These are phyloP conservation scores for Lichtheimia ramosa DNA, from an alignment of 371 early-diverging fungal genomes.

Conservation along the genomic window DNA sequence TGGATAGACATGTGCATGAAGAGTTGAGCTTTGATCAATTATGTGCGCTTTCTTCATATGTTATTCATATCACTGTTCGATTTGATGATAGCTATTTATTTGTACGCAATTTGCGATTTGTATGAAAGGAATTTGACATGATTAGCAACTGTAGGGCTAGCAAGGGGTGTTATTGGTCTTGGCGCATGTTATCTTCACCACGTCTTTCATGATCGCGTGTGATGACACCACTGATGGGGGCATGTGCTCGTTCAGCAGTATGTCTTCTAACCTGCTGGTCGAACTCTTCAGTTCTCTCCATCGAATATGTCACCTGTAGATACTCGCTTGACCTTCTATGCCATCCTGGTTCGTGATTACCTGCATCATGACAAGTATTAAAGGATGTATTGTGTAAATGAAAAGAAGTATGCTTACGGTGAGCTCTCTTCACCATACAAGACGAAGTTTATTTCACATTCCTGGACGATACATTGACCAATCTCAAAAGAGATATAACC, in stretches of 20 bases:
- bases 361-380: background rate
- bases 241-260: background rate
- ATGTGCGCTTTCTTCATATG: no score
- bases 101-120: no score
- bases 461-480: background rate
- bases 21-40: no score
- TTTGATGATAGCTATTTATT: no score
- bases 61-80: no score
- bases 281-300: background rate
- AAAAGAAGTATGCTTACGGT: no score
- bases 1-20: no score
- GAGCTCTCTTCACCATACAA: background rate
- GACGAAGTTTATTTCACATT: background rate
- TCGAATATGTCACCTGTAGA: constrained; percentile 1
- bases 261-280: background rate
- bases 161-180: background rate
- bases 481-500: background rate
- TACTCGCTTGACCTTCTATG: background rate
- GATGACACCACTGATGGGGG: background rate
- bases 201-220: no score
- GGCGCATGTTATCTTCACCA: background rate
- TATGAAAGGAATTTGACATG: no score
- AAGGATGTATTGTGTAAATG: no score
- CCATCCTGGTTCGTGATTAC: constrained; percentile 5
- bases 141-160: no score